Percentiles rank a stretch among this genome's conserved stretches.
These are phyloP conservation scores for Pseudocercospora fijiensis DNA, from an alignment of 2,329 filamentous ascomycete genomes.

Conservation along the genomic window DNA sequence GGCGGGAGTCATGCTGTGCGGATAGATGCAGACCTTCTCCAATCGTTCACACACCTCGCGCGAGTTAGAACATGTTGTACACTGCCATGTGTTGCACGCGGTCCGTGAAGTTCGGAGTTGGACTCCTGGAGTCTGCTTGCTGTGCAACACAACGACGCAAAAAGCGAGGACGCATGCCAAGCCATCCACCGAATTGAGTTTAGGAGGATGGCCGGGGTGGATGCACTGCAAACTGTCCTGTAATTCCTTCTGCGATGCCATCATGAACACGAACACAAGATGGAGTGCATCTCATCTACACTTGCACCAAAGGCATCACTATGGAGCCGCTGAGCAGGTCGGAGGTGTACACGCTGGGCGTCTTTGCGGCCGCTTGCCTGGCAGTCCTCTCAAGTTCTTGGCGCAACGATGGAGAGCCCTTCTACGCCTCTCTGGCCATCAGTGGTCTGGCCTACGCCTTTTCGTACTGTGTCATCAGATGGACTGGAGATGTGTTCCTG, in stretches of 20 bases:
- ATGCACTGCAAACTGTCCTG: background rate
- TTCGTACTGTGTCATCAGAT: slow-evolving; percentile 82
- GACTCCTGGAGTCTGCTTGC: background rate
- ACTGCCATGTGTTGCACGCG: slow-evolving; percentile 1
- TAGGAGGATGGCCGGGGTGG: background rate
- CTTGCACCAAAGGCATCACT: background rate
- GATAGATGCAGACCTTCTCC: slow-evolving; percentile 7
- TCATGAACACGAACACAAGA: background rate
- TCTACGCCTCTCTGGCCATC: slow-evolving; percentile 84
- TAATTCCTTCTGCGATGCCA: background rate
- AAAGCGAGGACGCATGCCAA: background rate
- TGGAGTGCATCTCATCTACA: background rate
- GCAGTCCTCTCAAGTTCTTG: slow-evolving; percentile 78
- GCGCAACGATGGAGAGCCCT: slow-evolving; percentile 79
- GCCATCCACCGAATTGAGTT: background rate
- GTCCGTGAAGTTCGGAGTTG: background rate
- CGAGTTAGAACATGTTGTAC: background rate
- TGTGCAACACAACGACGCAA: background rate
- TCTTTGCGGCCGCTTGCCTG: slow-evolving; percentile 67
- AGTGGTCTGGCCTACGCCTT: slow-evolving; percentile 80
- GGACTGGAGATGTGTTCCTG: slow-evolving; percentile 89
- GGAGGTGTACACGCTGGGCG: slow-evolving; percentile 59
- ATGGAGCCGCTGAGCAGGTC: slow-evolving; percentile 48
- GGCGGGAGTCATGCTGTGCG: slow-evolving; percentile 5
- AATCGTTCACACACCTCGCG: slow-evolving; percentile 8